phyloP scores from a whole-genome alignment of 2,329 filamentous ascomycete species.

The Graphium sp. region DNA sequence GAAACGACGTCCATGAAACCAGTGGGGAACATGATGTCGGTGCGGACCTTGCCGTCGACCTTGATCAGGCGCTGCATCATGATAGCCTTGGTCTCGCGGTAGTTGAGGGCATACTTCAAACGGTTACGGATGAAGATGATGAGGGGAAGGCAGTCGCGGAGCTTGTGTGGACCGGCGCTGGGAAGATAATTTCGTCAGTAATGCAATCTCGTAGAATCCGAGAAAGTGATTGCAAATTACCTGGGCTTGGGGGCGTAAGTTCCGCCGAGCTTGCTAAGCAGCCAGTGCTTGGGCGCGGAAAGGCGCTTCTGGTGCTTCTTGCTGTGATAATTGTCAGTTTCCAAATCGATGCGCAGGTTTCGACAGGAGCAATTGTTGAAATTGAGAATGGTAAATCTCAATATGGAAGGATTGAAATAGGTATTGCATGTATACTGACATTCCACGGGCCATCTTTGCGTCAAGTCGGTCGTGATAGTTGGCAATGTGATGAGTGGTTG shows the following conservation, averaged over 20 bases:
- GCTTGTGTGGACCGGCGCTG: conserved; percentile 90
- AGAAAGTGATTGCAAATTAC: conserved; percentile 1
- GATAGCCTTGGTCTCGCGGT: conserved; percentile 92
- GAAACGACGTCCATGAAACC: conserved; percentile 99
- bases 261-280: conserved; percentile 98
- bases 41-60: conserved; percentile 99
- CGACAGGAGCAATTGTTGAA: conserved; percentile 2
- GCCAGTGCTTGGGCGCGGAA: conserved; percentile 97
- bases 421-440: conserved; percentile 22
- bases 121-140: conserved; percentile 96
- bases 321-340: conserved; percentile 31
- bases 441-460: conserved; percentile 49
- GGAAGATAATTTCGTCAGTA: not conserved
- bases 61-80: conserved; percentile 99
- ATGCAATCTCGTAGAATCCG: not conserved
- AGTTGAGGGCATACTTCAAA: conserved; percentile 99
- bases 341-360: conserved; percentile 1
- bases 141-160: conserved; percentile 95
- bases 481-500: conserved; percentile 16
- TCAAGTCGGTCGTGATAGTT: conserved; percentile 17
- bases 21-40: conserved; percentile 90
- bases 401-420: not conserved
- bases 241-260: conserved; percentile 43
- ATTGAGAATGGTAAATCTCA: too few relatives aligned
- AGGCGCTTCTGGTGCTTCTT: conserved; percentile 99